Evolutionary conservation across 805 yeast genomes (phyloP).

Genomic region (Metschnikowia dekortorum): DNA sequence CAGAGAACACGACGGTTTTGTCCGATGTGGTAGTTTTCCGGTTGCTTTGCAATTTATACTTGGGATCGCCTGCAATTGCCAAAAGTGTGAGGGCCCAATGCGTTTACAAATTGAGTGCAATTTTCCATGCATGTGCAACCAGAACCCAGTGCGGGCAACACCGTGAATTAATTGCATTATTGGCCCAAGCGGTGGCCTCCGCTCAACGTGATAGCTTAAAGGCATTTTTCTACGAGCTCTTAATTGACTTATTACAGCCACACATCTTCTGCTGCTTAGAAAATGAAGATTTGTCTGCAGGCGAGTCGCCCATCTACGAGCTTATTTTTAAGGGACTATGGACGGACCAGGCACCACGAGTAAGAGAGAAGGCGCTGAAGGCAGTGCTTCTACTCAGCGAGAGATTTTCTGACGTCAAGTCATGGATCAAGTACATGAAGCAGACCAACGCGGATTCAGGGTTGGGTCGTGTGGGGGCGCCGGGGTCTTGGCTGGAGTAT

Average conservation of each 20-base stretch:
- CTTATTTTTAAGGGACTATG: slow-evolving; percentile 15
- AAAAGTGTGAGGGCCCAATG: slow-evolving; percentile 6
- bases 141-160: slow-evolving; percentile 11
- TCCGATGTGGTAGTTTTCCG: slow-evolving; percentile 8
- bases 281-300: slow-evolving; percentile 13
- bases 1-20: background rate
- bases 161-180: slow-evolving; percentile 9
- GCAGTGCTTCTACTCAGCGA: slow-evolving; percentile 9
- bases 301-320: slow-evolving; percentile 12
- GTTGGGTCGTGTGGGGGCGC: slow-evolving; percentile 8
- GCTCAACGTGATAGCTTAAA: slow-evolving; percentile 10
- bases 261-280: slow-evolving; percentile 15
- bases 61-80: slow-evolving; percentile 12
- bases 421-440: slow-evolving; percentile 14
- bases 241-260: slow-evolving; percentile 9
- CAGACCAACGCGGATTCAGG: slow-evolving; percentile 7
- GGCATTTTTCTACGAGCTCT: slow-evolving; percentile 14
- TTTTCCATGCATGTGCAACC: slow-evolving; percentile 13
- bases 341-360: slow-evolving; percentile 12
- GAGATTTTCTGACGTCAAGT: slow-evolving; percentile 11
- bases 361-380: slow-evolving; percentile 10
- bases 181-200: slow-evolving; percentile 9
- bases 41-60: slow-evolving; percentile 14
- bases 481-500: slow-evolving; percentile 16
- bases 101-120: slow-evolving; percentile 7